Percentiles rank a stretch among this genome's conserved stretches.
These are phyloP conservation scores for Striga hermonthica DNA, from an alignment of 305 asterid species.

Conservation along the genomic window DNA sequence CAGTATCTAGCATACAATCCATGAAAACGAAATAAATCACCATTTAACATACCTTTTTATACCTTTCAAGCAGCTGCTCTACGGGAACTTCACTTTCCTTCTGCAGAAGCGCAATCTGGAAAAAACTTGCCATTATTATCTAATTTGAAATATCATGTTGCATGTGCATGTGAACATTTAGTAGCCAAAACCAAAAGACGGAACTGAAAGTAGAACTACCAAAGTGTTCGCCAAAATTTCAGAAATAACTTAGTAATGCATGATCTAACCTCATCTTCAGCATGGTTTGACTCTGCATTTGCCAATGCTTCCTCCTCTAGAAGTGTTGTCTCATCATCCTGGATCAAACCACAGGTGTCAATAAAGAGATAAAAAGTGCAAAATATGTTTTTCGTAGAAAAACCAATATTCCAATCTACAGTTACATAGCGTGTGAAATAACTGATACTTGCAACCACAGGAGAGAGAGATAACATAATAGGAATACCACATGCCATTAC, in stretches of 20 bases:
- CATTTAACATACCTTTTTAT: constrained; percentile 71
- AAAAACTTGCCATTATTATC: constrained; percentile 33
- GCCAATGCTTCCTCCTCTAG: constrained; percentile 89
- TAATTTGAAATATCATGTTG: constrained; percentile 27
- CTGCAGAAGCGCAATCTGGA: constrained; percentile 84
- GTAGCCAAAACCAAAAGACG: constrained; percentile 21
- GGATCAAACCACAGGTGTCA: constrained; percentile 31
- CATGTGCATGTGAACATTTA: constrained; percentile 9
- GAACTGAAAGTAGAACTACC: constrained; percentile 22
- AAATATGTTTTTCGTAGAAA: constrained; percentile 1
- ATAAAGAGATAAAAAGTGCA: constrained; percentile 17
- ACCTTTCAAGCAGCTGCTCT: constrained; percentile 92
- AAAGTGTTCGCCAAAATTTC: constrained; percentile 22
- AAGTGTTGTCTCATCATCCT: constrained; percentile 98
- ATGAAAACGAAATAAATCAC: constrained; percentile 29
- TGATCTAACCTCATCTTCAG: constrained; percentile 61
- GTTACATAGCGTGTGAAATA: background rate
- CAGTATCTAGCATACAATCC: constrained; percentile 29
- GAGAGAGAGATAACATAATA: constrained; percentile 17
- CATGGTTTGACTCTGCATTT: constrained; percentile 55
- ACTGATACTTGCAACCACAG: constrained; percentile 13
- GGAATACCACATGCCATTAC: constrained; percentile 8
- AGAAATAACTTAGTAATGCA: constrained; percentile 18
- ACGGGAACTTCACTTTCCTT: constrained; percentile 85
- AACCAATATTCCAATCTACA: constrained; percentile 22